Percentiles rank a stretch among this genome's conserved stretches.
phyloP scores from a whole-genome alignment of 805 yeast genomes.

The Saccharomycopsis fermentans region DNA sequence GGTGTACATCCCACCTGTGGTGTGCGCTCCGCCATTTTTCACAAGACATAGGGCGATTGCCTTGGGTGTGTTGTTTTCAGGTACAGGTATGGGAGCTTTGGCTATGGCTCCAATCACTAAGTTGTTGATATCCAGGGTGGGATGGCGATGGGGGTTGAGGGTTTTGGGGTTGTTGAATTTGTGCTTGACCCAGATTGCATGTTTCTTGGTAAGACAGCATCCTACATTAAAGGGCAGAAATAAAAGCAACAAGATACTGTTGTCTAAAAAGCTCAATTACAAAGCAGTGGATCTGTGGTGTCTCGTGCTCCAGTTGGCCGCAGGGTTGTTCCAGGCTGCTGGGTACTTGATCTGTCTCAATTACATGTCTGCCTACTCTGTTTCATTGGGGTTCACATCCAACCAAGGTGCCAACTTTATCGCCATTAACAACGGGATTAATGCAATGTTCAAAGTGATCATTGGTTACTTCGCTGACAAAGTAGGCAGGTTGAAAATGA shows the following conservation, averaged over 20 bases:
- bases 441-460: constrained; percentile 24
- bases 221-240: background rate
- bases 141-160: constrained; percentile 30
- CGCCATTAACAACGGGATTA: constrained; percentile 28
- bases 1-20: constrained; percentile 28
- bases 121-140: constrained; percentile 23
- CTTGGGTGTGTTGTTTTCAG: constrained; percentile 28
- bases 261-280: background rate
- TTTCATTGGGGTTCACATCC: constrained; percentile 25
- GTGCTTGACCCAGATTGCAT: constrained; percentile 2
- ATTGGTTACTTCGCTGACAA: constrained; percentile 33
- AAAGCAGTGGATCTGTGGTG: constrained; percentile 1
- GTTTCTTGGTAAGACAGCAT: too few species aligned
- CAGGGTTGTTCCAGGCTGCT: constrained; percentile 27
- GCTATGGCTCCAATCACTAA: constrained; percentile 26
- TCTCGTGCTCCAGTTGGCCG: constrained; percentile 16
- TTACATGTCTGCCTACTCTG: constrained; percentile 28
- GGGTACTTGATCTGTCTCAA: constrained; percentile 28
- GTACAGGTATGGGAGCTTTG: constrained; percentile 30
- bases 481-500: constrained; percentile 33
- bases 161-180: constrained; percentile 25
- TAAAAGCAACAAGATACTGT: background rate
- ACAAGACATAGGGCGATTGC: constrained; percentile 27
- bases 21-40: constrained; percentile 27
- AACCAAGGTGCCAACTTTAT: constrained; percentile 28